Base-by-base conservation (phyloP, 768 basidiomycete genomes). In the Kwoniella bestiolae region DNA sequence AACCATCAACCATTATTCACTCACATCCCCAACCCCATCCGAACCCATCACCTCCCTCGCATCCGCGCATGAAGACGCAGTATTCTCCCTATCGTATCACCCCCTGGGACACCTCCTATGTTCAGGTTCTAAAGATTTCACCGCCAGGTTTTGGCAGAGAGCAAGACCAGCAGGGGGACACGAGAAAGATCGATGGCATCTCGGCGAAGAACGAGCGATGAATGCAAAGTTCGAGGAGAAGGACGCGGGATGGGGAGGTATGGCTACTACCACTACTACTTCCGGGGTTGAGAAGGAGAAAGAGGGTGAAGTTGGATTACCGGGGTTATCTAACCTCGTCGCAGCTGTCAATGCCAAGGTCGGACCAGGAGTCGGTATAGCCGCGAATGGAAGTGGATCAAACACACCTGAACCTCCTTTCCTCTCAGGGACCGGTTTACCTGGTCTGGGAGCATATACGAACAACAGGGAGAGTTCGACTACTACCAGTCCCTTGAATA, bases 1-100 rank as follows among this genome's bases (percentile, higher is more conserved):
- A 26, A 85, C 92, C 23, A 88, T 99, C 77, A 84, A 94, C 16
- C 92, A 99, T 84, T 98, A 94, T 93, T 91, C 92, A 74, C 86
- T 98, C 68, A 85, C 87, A 55, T 84, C 83, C 11, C 80, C 86
- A 1, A 68, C 74, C 8, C 82, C 84, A 0, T 78, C 90, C 3
- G 58, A 83, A 85, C 91, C 93, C 0, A 89, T 91, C 56, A 90
- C 92, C 5, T 89, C 88, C 14, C 87, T 99, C 72, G 89, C 90
- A n/a, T 90, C 92, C 78, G 96, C 96, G 8, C 96, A 99, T 85
- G 96, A 99, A 83, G 92, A 91, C 31, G 94, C 94, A 80, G 92
- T 99, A 67, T 98, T 94, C 92, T 88, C 92, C 0, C 86, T 99
- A 68, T 87, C 92, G 3, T 99, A 88, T 85, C 94, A 98, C 82